Conservation (phyloP, 352 stramenopile genomes). For the Thalassiosira ordinaria region DNA sequence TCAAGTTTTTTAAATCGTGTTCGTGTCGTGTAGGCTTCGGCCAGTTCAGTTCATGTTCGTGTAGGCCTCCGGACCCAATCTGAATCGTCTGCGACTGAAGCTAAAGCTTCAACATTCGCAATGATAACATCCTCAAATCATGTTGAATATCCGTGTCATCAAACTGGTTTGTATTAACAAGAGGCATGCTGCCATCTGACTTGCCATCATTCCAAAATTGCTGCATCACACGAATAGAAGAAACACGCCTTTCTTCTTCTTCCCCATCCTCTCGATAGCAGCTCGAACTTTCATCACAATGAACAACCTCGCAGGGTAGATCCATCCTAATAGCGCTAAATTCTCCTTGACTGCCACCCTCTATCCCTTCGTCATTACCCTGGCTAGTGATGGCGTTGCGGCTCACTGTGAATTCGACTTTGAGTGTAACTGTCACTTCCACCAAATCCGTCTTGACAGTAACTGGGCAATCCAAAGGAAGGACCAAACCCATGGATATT, state of each 20-base stretch:
- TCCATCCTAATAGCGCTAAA: constrained; percentile 64
- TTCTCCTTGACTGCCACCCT: constrained; percentile 43
- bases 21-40: no score
- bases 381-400: not conserved
- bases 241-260: constrained; percentile 37
- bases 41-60: no score
- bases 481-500: constrained; percentile 67
- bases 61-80: no score
- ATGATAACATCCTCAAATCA: constrained; percentile 73
- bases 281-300: constrained; percentile 20
- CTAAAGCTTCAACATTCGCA: constrained; percentile 54
- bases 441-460: constrained; percentile 78
- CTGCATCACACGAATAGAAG: constrained; percentile 34
- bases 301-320: constrained; percentile 69
- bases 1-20: no score
- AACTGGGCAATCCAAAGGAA: constrained; percentile 70
- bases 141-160: constrained; percentile 56
- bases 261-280: constrained; percentile 42
- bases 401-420: constrained; percentile 79
- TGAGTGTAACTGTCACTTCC: constrained; percentile 61
- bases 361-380: constrained; percentile 13
- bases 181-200: no score
- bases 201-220: constrained; percentile 25
- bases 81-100: not conserved
- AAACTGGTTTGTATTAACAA: no score